Conservation (phyloP, 208 protist genomes). For the Phytomonas sp. region DNA sequence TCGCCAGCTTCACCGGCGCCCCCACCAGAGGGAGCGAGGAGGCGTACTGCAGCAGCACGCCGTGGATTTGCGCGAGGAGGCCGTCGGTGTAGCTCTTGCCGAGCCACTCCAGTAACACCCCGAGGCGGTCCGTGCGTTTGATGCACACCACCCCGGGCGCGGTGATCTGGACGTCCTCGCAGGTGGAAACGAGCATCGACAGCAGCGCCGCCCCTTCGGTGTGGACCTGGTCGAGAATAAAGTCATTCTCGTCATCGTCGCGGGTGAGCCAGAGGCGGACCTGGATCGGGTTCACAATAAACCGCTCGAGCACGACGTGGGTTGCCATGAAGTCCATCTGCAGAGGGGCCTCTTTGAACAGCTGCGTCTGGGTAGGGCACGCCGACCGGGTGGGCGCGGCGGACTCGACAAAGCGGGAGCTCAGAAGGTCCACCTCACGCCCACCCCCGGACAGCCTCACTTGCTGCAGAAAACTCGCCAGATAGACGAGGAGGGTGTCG, state of each 20-base stretch:
- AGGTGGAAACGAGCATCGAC: conserved; percentile 75
- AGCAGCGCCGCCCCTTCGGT: conserved; percentile 64
- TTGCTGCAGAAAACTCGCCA: conserved; percentile 28
- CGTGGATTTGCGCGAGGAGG: conserved; percentile 53
- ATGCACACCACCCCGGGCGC: conserved; percentile 64
- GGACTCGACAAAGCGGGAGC: conserved; percentile 14
- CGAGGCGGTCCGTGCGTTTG: conserved; percentile 43
- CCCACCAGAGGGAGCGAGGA: conserved; percentile 81
- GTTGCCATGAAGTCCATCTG: conserved; percentile 54
- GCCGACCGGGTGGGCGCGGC: conserved; percentile 17
- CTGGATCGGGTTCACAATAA: conserved; percentile 82
- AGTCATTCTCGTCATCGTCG: conserved; percentile 60
- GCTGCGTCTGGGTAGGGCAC: conserved; percentile 26
- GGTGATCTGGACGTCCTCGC: conserved; percentile 65
- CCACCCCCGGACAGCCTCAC: conserved; percentile 11
- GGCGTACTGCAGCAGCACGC: conserved; percentile 80
- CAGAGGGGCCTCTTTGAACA: conserved; percentile 43
- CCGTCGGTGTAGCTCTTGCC: conserved; percentile 61
- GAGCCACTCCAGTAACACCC: conserved; percentile 64
- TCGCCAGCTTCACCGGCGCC: conserved; percentile 70
- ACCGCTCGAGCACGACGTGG: conserved; percentile 61
- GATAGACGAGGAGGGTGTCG: conserved; percentile 59
- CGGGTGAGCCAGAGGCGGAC: conserved; percentile 79
- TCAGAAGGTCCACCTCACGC: background rate
- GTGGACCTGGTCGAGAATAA: conserved; percentile 70